Evolutionary conservation across 1,284 basidiomycete genomes (phyloP), one percentile per base, ranked within the genome.

Genomic region (Apiotrichum mycotoxinovorans): DNA sequence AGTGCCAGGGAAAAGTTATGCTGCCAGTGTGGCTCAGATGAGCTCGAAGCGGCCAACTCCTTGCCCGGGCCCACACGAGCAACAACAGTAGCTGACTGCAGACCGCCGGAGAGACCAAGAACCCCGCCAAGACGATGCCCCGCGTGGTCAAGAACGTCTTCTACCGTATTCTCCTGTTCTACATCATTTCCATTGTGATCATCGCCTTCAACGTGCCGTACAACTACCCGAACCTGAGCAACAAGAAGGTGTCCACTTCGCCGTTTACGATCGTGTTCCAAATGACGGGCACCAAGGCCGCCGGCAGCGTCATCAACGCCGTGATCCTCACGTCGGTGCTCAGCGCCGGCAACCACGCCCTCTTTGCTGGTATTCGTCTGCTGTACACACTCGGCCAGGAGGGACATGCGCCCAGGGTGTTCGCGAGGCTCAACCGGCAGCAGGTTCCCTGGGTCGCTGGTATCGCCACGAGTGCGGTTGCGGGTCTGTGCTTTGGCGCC

Each of bases 141-240:
- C 87, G 85, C 66, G 89, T 89, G 2, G 85, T 87, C 74, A 81
- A 82, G 61, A 80, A 86, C 42, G 88, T 92, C 25, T 88, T 87
- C 73, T 79, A 85, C 63, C 85, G 87, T 66, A 89, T 94, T 63
- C 80, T 80, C 30, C 64, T 83, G 56, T 82, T 93, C 74, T 92
- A 92, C 78, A 84, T 90, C 63, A 78, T 76, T 57, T 74, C 76
- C 35, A 71, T 74, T 40, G 74, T 82, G 51, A 76, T 90, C 60
- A 88, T 92, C 62, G 89, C 89, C 45, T 76, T 91, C 22, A 82
- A 91, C 57, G 87, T 90, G 2, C 84, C 88, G 2, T 88, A 83
- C 45, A 84, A 82, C 68, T 80, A 86, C 58, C 82, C 91, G 22
- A 75, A 82, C 59, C 78, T 88, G 46, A 71, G 68, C 52, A 81